Evolutionary conservation across 2,329 filamentous ascomycete species (phyloP).

Genomic region (Cladosporium sphaerospermum): DNA sequence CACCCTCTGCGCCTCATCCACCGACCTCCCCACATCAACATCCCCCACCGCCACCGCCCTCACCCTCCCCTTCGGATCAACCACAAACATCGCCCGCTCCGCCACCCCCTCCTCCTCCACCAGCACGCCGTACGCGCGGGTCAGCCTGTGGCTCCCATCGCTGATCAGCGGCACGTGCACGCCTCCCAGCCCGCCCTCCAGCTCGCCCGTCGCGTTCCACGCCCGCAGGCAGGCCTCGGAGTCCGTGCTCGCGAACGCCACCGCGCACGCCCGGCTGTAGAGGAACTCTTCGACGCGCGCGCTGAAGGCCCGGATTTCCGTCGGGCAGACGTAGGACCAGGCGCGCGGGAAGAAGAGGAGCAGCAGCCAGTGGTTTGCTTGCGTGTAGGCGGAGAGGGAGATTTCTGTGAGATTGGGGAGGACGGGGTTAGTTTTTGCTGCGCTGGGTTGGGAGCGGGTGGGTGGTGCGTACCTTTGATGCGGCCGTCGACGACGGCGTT

Average conservation of each 20-base stretch:
- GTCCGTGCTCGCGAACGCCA: slow-evolving; percentile 58
- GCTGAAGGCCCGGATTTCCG: slow-evolving; percentile 60
- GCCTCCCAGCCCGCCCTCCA: slow-evolving; percentile 56
- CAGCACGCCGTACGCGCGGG: slow-evolving; percentile 57
- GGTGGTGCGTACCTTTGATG: slow-evolving; percentile 21
- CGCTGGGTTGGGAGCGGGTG: not conserved
- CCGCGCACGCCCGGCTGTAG: slow-evolving; percentile 50
- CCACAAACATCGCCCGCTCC: slow-evolving; percentile 59
- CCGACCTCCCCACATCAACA: slow-evolving; percentile 57
- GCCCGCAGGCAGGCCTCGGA: slow-evolving; percentile 53
- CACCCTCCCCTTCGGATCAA: slow-evolving; percentile 56
- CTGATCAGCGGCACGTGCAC: slow-evolving; percentile 57
- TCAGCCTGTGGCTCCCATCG: slow-evolving; percentile 56
- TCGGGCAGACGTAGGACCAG: slow-evolving; percentile 63
- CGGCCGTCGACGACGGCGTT: slow-evolving; percentile 27
- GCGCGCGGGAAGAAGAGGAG: slow-evolving; percentile 63
- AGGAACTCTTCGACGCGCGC: slow-evolving; percentile 54
- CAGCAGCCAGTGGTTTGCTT: slow-evolving; percentile 51
- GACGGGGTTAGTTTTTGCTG: not conserved
- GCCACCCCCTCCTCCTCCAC: slow-evolving; percentile 59
- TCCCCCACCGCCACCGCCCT: slow-evolving; percentile 61
- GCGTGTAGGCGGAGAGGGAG: slow-evolving; percentile 24
- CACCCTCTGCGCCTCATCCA: slow-evolving; percentile 57
- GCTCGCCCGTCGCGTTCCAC: slow-evolving; percentile 53
- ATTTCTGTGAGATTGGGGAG: slow-evolving; percentile 17